Percentiles rank a stretch among this genome's conserved stretches.
These are phyloP conservation scores for Linum usitatissimum DNA, from an alignment of 345 rosid genomes.

Conservation along the genomic window DNA sequence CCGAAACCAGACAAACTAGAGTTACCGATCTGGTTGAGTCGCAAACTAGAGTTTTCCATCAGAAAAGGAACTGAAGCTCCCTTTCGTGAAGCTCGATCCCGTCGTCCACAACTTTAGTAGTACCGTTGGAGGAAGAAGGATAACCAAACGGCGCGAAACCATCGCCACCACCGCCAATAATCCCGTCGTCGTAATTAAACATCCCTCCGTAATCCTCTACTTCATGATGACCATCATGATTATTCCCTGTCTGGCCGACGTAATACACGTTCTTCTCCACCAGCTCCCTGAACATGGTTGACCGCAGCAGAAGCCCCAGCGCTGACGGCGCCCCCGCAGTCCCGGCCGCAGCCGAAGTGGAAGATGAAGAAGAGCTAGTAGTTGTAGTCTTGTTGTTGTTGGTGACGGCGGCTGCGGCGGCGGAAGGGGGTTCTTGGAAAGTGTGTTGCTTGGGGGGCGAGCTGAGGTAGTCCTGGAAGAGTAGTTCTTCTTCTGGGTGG, in stretches of 20 bases:
- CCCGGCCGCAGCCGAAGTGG: slow-evolving; percentile 4
- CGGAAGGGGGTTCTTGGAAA: slow-evolving; percentile 11
- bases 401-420: neutral
- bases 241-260: slow-evolving; percentile 17
- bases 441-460: slow-evolving; percentile 17
- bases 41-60: too few relatives aligned
- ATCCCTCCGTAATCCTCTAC: slow-evolving; percentile 32
- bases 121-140: slow-evolving; percentile 5
- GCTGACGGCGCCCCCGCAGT: slow-evolving; percentile 33
- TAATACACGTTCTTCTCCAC: slow-evolving; percentile 31
- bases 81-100: slow-evolving; percentile 23
- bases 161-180: slow-evolving; percentile 11
- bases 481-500: neutral
- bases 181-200: slow-evolving; percentile 18
- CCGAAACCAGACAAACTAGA: too few relatives aligned
- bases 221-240: neutral
- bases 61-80: slow-evolving; percentile 26
- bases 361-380: neutral
- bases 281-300: slow-evolving; percentile 35
- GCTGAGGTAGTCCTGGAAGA: slow-evolving; percentile 2
- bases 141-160: slow-evolving; percentile 15
- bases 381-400: slow-evolving; percentile 15
- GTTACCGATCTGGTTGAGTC: too few relatives aligned
- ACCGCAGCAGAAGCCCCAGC: slow-evolving; percentile 33
- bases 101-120: slow-evolving; percentile 19